Evolutionary conservation across 306 rosid genomes (phyloP).

Genomic region (Abrus precatorius): DNA sequence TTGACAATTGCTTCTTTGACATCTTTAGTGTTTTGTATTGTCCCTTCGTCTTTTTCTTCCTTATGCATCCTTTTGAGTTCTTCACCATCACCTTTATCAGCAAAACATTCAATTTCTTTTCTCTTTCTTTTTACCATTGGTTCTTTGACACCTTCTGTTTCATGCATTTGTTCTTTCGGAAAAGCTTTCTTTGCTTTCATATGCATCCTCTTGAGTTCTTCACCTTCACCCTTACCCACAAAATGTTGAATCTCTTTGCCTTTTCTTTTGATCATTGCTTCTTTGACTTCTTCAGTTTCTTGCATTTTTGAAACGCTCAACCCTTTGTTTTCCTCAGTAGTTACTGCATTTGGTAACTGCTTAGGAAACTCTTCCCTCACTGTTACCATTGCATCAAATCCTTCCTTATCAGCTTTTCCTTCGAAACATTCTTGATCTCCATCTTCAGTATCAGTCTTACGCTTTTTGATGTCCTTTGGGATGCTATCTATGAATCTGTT

Average conservation of each 20-base stretch:
- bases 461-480: slow-evolving; percentile 1
- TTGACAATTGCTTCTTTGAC: background rate
- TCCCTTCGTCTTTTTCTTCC: slow-evolving; percentile 5
- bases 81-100: slow-evolving; percentile 14
- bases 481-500: slow-evolving; percentile 15
- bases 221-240: background rate
- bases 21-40: background rate
- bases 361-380: slow-evolving; percentile 32
- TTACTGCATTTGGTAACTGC: slow-evolving; percentile 6
- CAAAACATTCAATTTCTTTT: background rate
- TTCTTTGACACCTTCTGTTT: slow-evolving; percentile 1
- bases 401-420: slow-evolving; percentile 30
- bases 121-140: background rate
- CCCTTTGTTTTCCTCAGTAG: background rate
- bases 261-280: background rate
- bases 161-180: background rate
- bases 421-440: slow-evolving; percentile 7
- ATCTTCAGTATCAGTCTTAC: background rate
- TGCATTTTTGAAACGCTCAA: background rate
- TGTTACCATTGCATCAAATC: background rate
- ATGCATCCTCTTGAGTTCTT: background rate
- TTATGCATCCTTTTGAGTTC: background rate
- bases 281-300: slow-evolving; percentile 6
- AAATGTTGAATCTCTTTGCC: background rate
- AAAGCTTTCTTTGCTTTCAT: background rate